Conservation (phyloP, 225 moss, liverwort and hornwort species). For the Polytrichum commune region DNA sequence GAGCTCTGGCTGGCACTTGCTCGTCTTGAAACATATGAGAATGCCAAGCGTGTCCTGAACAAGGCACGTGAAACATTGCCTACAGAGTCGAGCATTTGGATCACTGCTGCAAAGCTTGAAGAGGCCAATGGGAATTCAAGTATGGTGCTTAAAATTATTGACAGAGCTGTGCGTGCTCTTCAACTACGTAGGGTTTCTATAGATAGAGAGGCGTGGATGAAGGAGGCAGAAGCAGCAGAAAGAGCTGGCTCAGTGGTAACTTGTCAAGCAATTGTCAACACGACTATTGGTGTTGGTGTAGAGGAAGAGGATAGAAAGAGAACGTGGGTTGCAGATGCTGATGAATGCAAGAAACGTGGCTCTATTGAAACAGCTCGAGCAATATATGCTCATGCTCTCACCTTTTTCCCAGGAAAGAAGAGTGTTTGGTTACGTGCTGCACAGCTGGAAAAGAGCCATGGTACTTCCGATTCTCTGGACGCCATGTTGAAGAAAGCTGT, state of each 20-base stretch:
- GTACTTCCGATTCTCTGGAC: slow-evolving; percentile 74
- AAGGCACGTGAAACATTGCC: slow-evolving; percentile 81
- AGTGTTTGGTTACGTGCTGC: slow-evolving; percentile 87
- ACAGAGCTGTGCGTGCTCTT: slow-evolving; percentile 74
- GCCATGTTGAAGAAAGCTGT: slow-evolving; percentile 83
- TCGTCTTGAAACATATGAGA: slow-evolving; percentile 82
- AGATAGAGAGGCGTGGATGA: slow-evolving; percentile 96
- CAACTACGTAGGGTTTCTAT: slow-evolving; percentile 78
- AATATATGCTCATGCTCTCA: slow-evolving; percentile 76
- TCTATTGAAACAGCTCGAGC: slow-evolving; percentile 89
- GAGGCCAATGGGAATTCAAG: slow-evolving; percentile 79
- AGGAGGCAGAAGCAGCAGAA: slow-evolving; percentile 90
- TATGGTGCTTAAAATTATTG: slow-evolving; percentile 73
- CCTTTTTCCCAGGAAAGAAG: slow-evolving; percentile 84
- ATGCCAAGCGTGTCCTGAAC: slow-evolving; percentile 82
- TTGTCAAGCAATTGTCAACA: slow-evolving; percentile 77
- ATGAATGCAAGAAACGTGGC: slow-evolving; percentile 82
- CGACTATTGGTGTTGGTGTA: slow-evolving; percentile 88
- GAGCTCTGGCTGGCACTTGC: slow-evolving; percentile 96
- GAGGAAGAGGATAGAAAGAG: slow-evolving; percentile 96
- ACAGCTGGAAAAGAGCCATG: slow-evolving; percentile 86
- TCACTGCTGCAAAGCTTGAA: slow-evolving; percentile 89
- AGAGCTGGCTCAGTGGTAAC: slow-evolving; percentile 78
- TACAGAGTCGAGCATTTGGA: slow-evolving; percentile 89
- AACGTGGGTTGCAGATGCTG: slow-evolving; percentile 95